Evolutionary conservation across 257 asterid genomes (phyloP), one percentile per base, ranked within the genome.

Genomic region (Henckelia pumila): DNA sequence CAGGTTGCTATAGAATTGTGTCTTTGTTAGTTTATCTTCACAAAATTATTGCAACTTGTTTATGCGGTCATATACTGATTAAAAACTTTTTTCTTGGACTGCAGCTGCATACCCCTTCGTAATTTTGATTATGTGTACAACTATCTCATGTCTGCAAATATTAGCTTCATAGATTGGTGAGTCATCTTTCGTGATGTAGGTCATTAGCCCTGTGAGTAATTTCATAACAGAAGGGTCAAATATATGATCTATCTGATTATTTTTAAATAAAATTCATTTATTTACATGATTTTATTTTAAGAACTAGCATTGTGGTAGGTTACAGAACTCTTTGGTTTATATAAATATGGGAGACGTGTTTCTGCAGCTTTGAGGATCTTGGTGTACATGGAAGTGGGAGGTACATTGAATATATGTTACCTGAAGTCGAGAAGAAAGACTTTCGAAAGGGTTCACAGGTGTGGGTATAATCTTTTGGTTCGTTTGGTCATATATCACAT

Each of bases 51-150:
- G 62, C 61, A 16, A 74, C 53, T 59, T 35, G 25, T 16, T 9
- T 52, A 55, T 7, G 30, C 66, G n/a, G 26, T 67, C n/a, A 26
- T 50, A 47, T 78, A 58, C 81, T 81, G 68, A 83, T 55, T 55
- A 26, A 67, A 23, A 47, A 37, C 20, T 64, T 67, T 67, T 73
- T 78, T 73, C 61, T 67, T 80, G 66, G 56, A 73, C 66, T 84
- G 89, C 97, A 94, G 99, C 78, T 94, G 99, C 76, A 59, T 94
- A 76, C 99, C 99, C 14, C 85, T 94, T 78, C 96, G 71, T 10
- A 83, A 85, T 75, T 94, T 94, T 74, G 81, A 91, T 64, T 91
- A 77, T 32, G 95, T 94, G 78, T 94, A 85, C 93, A 87, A 91
- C 86, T 91, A 91, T 79, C 92, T 94, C 87, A 87, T 94, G 96